Evolutionary conservation across 371 early-diverging fungal species (phyloP).

Genomic region (Mucor plumbeus): DNA sequence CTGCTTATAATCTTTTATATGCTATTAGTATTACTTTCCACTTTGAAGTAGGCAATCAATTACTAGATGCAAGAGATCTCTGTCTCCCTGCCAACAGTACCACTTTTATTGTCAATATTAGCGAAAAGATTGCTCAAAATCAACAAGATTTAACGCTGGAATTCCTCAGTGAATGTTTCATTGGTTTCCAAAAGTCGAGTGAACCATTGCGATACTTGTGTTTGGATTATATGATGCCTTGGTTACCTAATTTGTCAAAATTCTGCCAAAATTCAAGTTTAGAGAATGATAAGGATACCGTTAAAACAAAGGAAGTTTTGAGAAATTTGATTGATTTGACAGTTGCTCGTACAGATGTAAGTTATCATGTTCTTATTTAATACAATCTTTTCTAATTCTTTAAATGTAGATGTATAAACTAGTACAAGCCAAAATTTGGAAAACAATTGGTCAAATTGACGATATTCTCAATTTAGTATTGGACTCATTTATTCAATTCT

Average conservation of each 20-base stretch:
- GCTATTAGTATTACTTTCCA: constrained; percentile 84
- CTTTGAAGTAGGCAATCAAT: constrained; percentile 83
- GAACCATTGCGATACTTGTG: constrained; percentile 80
- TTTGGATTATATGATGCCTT: constrained; percentile 90
- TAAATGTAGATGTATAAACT: constrained; percentile 75
- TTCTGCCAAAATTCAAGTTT: constrained; percentile 59
- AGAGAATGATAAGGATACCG: constrained; percentile 53
- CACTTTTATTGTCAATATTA: constrained; percentile 80
- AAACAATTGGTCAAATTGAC: constrained; percentile 77
- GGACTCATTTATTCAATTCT: constrained; percentile 81
- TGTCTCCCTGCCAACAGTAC: constrained; percentile 91
- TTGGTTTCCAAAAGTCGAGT: constrained; percentile 83
- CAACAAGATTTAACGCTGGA: constrained; percentile 86
- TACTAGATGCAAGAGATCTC: constrained; percentile 84
- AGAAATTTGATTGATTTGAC: constrained; percentile 83
- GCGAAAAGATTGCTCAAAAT: constrained; percentile 77
- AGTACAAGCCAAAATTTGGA: constrained; percentile 89
- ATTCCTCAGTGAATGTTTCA: constrained; percentile 86
- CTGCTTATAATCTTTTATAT: constrained; percentile 88
- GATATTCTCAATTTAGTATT: constrained; percentile 81
- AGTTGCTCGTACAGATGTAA: constrained; percentile 79
- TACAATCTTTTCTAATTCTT: neutral
- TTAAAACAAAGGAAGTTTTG: constrained; percentile 77
- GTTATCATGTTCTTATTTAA: neutral
- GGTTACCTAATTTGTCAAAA: constrained; percentile 81